Evolutionary conservation across 1,139 yeast species (phyloP), one percentile per base, ranked within the genome.

Genomic region (Wickerhamomyces sp.): DNA sequence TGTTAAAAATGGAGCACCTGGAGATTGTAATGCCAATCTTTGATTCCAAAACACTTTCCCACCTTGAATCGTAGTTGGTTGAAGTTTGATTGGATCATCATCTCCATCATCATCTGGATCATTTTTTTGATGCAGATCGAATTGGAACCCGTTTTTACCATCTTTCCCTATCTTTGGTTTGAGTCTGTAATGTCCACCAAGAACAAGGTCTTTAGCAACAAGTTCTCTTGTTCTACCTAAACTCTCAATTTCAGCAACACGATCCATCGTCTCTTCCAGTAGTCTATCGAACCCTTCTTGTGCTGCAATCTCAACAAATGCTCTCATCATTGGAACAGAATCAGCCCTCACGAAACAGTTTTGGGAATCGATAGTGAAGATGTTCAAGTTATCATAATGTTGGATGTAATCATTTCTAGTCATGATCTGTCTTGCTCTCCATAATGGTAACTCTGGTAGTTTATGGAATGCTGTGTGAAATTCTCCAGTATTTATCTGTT

Each of bases 271-370:
- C 39, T 82, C 86, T 14, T 71, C 70, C 25, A 85, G 59, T n/a
- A 84, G 61, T 37, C 78, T 73, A 37, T 81, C 81, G 49, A 85
- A 85, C 16, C 79, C 82, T 0, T 86, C 84, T 57, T 77, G 78
- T 2, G 75, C 62, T 1, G 82, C 83, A 36, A 85, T 81, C 51
- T 85, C 94, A 41, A 82, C 77, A 55, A 85, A 85, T 3, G 91
- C 94, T 47, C 89, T 71, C 94, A 85, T 83, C 94, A 85, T 84
- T 2, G 93, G 89, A 2, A 83, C 82, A 4, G 85, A 76, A 55
- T 85, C 95, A 0, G 95, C 91, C 26, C 83, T 63, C 3, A 85
- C 95, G 39, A 79, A 67, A 0, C 88, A 78, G 40, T 72, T 72
- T 0, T 85, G 73, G 0, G 87, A 75, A 57, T 85, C 93, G 37